Conservation (phyloP, 2,329 filamentous ascomycete genomes). For the Pseudogymnoascus sp. region DNA sequence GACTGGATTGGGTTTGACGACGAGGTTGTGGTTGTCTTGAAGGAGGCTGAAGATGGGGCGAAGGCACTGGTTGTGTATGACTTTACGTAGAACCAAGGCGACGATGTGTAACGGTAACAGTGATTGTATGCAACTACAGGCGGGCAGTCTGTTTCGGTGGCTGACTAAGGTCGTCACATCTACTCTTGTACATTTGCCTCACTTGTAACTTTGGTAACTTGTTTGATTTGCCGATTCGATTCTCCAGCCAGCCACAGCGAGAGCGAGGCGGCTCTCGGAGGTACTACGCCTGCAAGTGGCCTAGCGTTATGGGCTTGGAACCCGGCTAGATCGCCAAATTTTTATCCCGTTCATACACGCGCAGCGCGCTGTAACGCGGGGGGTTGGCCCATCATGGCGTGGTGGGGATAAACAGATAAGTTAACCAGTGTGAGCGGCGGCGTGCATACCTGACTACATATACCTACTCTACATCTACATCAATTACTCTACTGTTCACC, state of each 20-base stretch:
- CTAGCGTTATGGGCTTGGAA: not conserved
- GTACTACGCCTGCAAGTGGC: slow-evolving; percentile 1
- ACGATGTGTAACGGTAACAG: not conserved
- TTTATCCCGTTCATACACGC: not conserved
- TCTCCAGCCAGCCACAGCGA: not conserved
- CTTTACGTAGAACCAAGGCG: slow-evolving; percentile 42
- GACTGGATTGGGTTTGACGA: slow-evolving; percentile 64
- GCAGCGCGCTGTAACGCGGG: not conserved
- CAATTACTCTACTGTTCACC: not conserved
- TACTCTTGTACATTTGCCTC: not conserved
- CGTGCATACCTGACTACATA: not conserved
- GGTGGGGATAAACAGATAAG: not conserved
- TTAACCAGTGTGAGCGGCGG: not conserved
- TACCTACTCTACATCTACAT: not conserved
- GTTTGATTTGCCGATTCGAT: not conserved
- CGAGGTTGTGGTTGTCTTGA: slow-evolving; percentile 58
- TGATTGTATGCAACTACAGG: not conserved
- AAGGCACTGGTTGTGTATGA: slow-evolving; percentile 60
- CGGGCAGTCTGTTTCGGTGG: not conserved
- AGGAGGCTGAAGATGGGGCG: slow-evolving; percentile 45
- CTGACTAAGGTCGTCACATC: not conserved
- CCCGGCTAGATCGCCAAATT: not conserved
- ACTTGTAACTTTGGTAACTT: not conserved
- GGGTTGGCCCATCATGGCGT: not conserved
- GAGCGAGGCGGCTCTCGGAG: not conserved